Evolutionary conservation across 768 basidiomycete species (phyloP).

Genomic region (Hericium rajendrae): DNA sequence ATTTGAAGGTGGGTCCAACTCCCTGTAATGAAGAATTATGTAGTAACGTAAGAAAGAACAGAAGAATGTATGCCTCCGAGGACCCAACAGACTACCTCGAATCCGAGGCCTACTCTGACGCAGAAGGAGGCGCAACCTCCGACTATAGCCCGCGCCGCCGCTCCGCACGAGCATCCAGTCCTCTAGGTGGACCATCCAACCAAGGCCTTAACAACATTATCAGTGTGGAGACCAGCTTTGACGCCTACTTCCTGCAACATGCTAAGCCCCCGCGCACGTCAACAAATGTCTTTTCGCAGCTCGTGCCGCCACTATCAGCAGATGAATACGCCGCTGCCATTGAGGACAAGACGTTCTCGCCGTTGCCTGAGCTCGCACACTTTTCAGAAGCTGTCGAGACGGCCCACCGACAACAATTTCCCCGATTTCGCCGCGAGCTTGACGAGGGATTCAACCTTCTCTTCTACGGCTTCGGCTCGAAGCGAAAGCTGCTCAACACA

Average conservation of each 20-base stretch:
- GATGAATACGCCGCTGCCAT: constrained; percentile 13
- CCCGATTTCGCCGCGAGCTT: constrained; percentile 62
- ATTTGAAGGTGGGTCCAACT: background rate
- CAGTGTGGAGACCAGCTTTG: constrained; percentile 46
- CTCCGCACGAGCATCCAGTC: background rate
- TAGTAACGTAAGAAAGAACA: background rate
- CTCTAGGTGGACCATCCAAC: background rate
- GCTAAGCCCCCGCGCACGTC: constrained; percentile 64
- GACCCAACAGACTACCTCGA: background rate
- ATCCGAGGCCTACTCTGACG: background rate
- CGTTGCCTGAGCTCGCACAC: constrained; percentile 22
- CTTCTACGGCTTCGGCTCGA: constrained; percentile 87
- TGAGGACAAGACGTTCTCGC: constrained; percentile 14
- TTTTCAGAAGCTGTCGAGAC: constrained; percentile 22
- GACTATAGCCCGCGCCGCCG: background rate
- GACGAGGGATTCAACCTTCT: constrained; percentile 79
- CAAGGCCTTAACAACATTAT: background rate
- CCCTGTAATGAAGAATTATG: background rate
- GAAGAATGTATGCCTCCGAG: background rate
- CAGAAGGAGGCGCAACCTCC: background rate
- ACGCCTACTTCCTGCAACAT: constrained; percentile 72
- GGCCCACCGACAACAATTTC: constrained; percentile 33
- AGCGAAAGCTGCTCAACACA: constrained; percentile 62
- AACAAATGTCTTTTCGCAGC: constrained; percentile 37
- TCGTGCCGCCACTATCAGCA: background rate